Evolutionary conservation across 495 filamentous ascomycete genomes (phyloP), one percentile per base, ranked within the genome.

Genomic region (Annulohypoxylon stygium): DNA sequence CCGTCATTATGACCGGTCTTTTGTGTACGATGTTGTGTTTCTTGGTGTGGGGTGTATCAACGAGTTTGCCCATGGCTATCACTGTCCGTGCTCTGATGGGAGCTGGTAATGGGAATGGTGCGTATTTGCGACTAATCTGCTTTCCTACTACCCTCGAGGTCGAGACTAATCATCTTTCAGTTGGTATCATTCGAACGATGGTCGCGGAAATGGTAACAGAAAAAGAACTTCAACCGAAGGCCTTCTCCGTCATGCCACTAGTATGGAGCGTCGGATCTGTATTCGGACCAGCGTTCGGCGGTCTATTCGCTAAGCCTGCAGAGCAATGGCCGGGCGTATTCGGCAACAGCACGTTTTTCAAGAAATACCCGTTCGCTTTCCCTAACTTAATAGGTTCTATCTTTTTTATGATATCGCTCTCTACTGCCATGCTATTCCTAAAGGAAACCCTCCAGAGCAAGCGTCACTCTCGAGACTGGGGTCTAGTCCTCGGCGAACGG

Each of bases 281-380:
- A n/a, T 90, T 98, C 77, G 95, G 95, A 0, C 95, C 95, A 2
- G 88, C 90, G 1, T 91, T 98, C 74, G 95, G 95, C 25, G 95
- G 95, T 2, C 89, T 91, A 43, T 88, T 98, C 61, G 92, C 93
- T 7, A 89, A 92, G 61, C 95, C 95, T 2, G 88, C 90, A 1
- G 89, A 92, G 48, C 87, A 93, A 74, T 84, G 83, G 60, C 92
- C 93, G 3, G 81, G 80, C 11, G 61, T 92, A 14, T 96, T 95
- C 78, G 90, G 90, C 7, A 77, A 87, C 20, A 89, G 84, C 25
- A 84, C 80, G 48, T 92, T 94, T 69, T 85, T 97, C 51, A 86
- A 88, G 67, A 85, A 82, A 48, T 97, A 88, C 78, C 95, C 95
- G 0, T 98, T 95, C 80, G 83, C 87, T 5, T 81, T 97, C 65